A percentile compares a stretch with the other conserved stretches of the same genome.
phyloP scores from a whole-genome alignment of 2,329 filamentous ascomycete genomes.

The Fusarium vanettenii region DNA sequence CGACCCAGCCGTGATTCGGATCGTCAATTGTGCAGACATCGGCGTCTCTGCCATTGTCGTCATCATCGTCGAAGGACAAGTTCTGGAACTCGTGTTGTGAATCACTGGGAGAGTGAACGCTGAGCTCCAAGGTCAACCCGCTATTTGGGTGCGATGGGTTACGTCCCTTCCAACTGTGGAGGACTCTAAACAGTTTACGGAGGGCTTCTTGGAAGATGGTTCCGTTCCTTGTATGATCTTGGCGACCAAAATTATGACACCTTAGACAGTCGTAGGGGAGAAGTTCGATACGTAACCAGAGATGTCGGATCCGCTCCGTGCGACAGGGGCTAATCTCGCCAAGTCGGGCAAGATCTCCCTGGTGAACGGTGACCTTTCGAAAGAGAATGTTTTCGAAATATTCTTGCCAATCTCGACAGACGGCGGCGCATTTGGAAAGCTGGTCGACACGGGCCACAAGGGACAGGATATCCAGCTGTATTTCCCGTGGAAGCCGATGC shows the following conservation, averaged over 20 bases:
- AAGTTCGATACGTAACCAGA: neutral
- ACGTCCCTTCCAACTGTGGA: neutral
- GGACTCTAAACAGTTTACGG: constrained; percentile 36
- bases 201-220: constrained; percentile 6
- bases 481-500: neutral
- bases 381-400: neutral
- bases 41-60: constrained; percentile 16
- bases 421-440: neutral
- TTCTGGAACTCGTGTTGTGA: constrained; percentile 52
- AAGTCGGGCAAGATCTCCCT: neutral
- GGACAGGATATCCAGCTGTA: neutral
- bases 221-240: neutral
- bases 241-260: neutral
- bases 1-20: constrained; percentile 45
- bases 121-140: constrained; percentile 51
- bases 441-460: neutral
- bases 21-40: constrained; percentile 28
- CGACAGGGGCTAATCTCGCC: neutral
- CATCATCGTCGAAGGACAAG: constrained; percentile 32
- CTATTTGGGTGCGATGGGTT: constrained; percentile 46
- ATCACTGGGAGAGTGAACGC: constrained; percentile 52
- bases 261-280: neutral
- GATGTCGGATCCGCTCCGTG: neutral
- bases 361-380: neutral
- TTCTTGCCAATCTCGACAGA: neutral